Percentiles rank a stretch among this genome's conserved stretches.
Conservation (phyloP, 495 filamentous ascomycete genomes). For the Penicillium pulvis region DNA sequence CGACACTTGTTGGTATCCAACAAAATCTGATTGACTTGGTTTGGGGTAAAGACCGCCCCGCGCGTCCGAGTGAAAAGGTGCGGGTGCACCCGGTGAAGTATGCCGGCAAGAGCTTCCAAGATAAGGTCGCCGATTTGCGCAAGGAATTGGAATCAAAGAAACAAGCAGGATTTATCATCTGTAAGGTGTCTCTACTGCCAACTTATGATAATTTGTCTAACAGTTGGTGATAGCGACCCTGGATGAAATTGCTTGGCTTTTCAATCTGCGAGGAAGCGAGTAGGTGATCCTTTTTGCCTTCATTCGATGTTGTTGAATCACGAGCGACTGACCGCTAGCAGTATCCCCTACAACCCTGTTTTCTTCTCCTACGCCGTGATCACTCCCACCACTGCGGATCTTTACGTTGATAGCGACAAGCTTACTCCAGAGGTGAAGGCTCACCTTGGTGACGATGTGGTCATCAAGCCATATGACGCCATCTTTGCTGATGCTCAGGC, state of each 20-base stretch:
- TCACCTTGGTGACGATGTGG: slow-evolving; percentile 73
- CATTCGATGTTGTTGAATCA: background rate
- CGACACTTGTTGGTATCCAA: slow-evolving; percentile 67
- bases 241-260: slow-evolving; percentile 97
- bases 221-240: slow-evolving; percentile 63
- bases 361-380: slow-evolving; percentile 97
- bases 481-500: slow-evolving; percentile 78
- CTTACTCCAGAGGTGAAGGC: slow-evolving; percentile 65
- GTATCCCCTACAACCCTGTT: slow-evolving; percentile 97
- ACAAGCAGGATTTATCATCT: slow-evolving; percentile 82
- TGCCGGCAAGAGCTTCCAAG: slow-evolving; percentile 77
- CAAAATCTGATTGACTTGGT: slow-evolving; percentile 86
- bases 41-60: slow-evolving; percentile 76
- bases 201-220: slow-evolving; percentile 22
- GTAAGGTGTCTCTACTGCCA: slow-evolving; percentile 38
- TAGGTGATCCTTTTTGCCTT: slow-evolving; percentile 29
- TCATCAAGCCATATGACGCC: slow-evolving; percentile 78
- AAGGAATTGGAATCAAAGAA: slow-evolving; percentile 94
- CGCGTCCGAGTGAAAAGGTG: slow-evolving; percentile 74
- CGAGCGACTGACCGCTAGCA: slow-evolving; percentile 26
- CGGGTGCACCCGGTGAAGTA: slow-evolving; percentile 70
- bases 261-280: slow-evolving; percentile 94
- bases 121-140: slow-evolving; percentile 84
- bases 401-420: slow-evolving; percentile 85
- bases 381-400: slow-evolving; percentile 75